Percentiles rank a stretch among this genome's conserved stretches.
Conservation (phyloP, 169 alveolate species). For the Plasmodium cynomolgi region DNA sequence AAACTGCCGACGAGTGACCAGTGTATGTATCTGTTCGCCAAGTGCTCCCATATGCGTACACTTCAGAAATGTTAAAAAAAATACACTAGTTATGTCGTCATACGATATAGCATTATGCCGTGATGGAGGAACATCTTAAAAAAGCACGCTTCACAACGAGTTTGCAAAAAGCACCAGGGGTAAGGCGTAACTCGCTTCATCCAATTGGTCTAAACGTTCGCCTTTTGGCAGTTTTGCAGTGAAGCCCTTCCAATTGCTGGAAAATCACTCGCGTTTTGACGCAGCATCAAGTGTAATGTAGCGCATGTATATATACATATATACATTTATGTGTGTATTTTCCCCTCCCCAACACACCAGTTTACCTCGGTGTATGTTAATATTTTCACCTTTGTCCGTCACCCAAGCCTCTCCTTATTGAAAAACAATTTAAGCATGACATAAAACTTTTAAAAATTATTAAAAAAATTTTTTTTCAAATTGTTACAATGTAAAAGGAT, state of each 20-base stretch:
- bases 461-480: not conserved
- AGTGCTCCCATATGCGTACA: not conserved
- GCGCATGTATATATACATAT: not conserved
- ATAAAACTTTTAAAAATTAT: conserved; percentile 11
- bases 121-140: not conserved
- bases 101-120: not conserved
- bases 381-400: not conserved
- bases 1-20: not conserved
- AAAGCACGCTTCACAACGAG: not conserved
- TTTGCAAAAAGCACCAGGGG: too few species aligned
- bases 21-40: not conserved
- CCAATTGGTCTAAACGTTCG: not conserved
- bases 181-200: not conserved
- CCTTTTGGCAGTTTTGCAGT: not conserved
- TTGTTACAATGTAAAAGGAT: not conserved
- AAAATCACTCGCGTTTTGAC: not conserved
- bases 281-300: not conserved
- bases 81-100: not conserved
- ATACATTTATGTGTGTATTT: not conserved
- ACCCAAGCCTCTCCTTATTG: not conserved
- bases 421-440: not conserved
- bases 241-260: not conserved
- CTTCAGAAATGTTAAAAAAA: not conserved
- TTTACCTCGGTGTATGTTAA: not conserved
- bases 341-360: not conserved